Evolutionary conservation across 2,329 filamentous ascomycete species (phyloP).

Genomic region (Eurotiales sp.): DNA sequence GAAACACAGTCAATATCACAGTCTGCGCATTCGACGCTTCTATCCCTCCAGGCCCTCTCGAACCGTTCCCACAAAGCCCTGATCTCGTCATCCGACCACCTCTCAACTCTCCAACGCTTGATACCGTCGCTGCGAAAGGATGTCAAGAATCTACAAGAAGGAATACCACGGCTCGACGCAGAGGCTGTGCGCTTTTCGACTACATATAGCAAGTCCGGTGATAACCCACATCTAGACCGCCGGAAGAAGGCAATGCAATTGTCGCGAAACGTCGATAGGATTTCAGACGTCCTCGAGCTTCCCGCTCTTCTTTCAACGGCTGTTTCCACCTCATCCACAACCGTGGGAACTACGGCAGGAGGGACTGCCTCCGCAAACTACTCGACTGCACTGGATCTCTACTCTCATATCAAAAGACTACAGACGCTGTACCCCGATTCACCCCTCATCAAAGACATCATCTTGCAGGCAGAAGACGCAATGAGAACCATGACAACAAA

Average conservation of each 20-base stretch:
- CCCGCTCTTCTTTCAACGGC: slow-evolving; percentile 80
- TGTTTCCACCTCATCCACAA: slow-evolving; percentile 42
- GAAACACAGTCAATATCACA: slow-evolving; percentile 81
- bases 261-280: slow-evolving; percentile 79
- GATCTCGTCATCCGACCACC: slow-evolving; percentile 73
- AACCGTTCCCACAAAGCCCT: slow-evolving; percentile 85
- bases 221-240: slow-evolving; percentile 65
- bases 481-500: slow-evolving; percentile 87
- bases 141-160: slow-evolving; percentile 63
- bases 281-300: slow-evolving; percentile 87
- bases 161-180: slow-evolving; percentile 73
- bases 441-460: slow-evolving; percentile 67
- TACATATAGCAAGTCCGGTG: slow-evolving; percentile 71
- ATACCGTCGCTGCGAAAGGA: slow-evolving; percentile 68
- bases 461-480: slow-evolving; percentile 73
- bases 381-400: slow-evolving; percentile 82
- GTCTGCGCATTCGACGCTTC: slow-evolving; percentile 71
- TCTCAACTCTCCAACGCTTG: slow-evolving; percentile 67
- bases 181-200: slow-evolving; percentile 76
- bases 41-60: slow-evolving; percentile 81
- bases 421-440: slow-evolving; percentile 79
- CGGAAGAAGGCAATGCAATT: slow-evolving; percentile 78
- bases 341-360: slow-evolving; percentile 37
- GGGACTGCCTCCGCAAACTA: slow-evolving; percentile 63
- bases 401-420: slow-evolving; percentile 87